Conservation (phyloP, 2,329 filamentous ascomycete genomes). For the Lasiodiplodia gonubiensis region DNA sequence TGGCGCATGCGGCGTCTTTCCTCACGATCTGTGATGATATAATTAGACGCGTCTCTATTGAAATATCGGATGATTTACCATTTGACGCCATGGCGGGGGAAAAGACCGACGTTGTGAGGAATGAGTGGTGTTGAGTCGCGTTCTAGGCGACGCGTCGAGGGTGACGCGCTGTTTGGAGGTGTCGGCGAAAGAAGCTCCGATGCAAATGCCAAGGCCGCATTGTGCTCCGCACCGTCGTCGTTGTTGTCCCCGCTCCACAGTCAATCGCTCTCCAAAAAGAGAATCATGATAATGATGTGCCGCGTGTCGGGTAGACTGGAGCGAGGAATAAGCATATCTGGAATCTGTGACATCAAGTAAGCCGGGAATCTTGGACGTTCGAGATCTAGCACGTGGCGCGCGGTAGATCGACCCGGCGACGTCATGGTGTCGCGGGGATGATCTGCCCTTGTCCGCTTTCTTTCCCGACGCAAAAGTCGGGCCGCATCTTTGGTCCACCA, state of each 20-base stretch:
- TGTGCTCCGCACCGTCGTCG: neutral
- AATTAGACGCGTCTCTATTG: neutral
- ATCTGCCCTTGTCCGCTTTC: constrained; percentile 1
- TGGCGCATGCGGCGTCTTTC: constrained; percentile 63
- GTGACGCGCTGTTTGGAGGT: constrained; percentile 28
- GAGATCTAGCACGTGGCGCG: neutral
- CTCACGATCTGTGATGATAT: constrained; percentile 51
- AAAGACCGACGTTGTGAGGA: neutral
- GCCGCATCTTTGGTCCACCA: neutral
- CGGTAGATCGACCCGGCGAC: constrained; percentile 18
- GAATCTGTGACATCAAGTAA: neutral
- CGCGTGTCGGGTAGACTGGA: neutral
- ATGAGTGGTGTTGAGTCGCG: neutral
- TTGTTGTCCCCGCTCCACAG: constrained; percentile 1
- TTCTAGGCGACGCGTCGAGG: constrained; percentile 15
- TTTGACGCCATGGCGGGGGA: constrained; percentile 17
- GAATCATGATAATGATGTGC: too few species aligned
- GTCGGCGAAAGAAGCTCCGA: constrained; percentile 9
- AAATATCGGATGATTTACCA: constrained; percentile 7
- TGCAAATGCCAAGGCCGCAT: neutral
- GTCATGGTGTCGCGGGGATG: constrained; percentile 24
- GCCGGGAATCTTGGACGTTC: neutral
- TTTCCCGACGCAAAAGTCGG: constrained; percentile 11
- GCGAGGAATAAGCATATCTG: neutral
- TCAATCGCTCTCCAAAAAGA: neutral